A percentile compares a stretch with the other conserved stretches of the same genome.
These are phyloP conservation scores for Suillus ampliporus DNA, from an alignment of 768 basidiomycete species.

Conservation along the genomic window DNA sequence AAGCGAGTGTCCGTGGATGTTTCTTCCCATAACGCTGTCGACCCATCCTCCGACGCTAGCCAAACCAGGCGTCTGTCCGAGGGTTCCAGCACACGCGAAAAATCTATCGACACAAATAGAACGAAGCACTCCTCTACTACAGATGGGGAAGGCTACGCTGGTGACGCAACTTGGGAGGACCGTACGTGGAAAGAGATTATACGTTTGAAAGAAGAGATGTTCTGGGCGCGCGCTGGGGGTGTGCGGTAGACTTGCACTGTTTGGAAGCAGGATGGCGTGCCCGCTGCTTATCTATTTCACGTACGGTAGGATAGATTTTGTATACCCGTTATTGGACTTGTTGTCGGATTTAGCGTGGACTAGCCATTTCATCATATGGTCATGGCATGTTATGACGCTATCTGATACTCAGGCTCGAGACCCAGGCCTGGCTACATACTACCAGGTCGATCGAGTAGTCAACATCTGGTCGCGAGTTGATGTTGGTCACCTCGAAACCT, in stretches of 20 bases:
- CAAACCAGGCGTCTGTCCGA: slow-evolving; percentile 3
- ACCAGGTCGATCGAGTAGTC: too few species aligned
- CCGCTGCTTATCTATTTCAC: neutral
- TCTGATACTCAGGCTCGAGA: too few species aligned
- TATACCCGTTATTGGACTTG: neutral
- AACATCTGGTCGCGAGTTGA: too few species aligned
- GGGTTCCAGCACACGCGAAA: slow-evolving; percentile 11
- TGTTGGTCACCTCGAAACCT: too few species aligned
- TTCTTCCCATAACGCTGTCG: neutral
- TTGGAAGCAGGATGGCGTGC: neutral
- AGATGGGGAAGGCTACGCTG: slow-evolving; percentile 54
- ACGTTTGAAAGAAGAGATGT: slow-evolving; percentile 81
- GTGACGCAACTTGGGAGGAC: slow-evolving; percentile 84
- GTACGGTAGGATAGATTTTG: neutral
- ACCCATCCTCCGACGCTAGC: neutral
- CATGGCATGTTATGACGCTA: neutral
- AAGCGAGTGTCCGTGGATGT: neutral
- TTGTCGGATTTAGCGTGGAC: neutral
- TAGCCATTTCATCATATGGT: neutral
- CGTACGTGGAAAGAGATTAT: slow-evolving; percentile 82
- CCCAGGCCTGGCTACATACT: too few species aligned
- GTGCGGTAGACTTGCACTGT: slow-evolving; percentile 30
- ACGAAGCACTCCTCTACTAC: slow-evolving; percentile 30
- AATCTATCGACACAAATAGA: slow-evolving; percentile 28
- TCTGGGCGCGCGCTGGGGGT: slow-evolving; percentile 80